Evolutionary conservation across 2,329 filamentous ascomycete species (phyloP).

Genomic region (Talaromyces marneffei): DNA sequence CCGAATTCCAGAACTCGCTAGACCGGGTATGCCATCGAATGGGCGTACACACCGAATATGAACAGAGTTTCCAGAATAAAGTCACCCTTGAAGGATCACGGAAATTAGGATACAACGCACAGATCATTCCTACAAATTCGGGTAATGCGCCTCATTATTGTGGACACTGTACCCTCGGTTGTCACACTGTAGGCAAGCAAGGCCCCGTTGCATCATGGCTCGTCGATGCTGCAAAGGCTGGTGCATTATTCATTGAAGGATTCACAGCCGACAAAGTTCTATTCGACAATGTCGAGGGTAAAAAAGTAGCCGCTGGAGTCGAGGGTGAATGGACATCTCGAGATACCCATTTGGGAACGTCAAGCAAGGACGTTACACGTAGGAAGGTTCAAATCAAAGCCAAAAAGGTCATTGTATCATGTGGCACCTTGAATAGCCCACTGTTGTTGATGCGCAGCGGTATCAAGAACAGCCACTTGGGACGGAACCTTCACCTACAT

Average conservation of each 20-base stretch:
- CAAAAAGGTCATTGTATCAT: constrained; percentile 72
- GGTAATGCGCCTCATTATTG: constrained; percentile 69
- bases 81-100: constrained; percentile 68
- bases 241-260: constrained; percentile 78
- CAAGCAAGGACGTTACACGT: constrained; percentile 46
- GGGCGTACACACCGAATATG: constrained; percentile 64
- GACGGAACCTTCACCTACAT: constrained; percentile 74
- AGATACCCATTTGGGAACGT: constrained; percentile 56
- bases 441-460: constrained; percentile 72
- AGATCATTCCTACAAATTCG: constrained; percentile 71
- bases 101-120: constrained; percentile 66
- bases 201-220: constrained; percentile 72
- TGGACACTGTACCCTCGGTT: constrained; percentile 58
- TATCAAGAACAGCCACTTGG: constrained; percentile 73
- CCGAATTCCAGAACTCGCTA: constrained; percentile 69
- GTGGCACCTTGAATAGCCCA: constrained; percentile 71
- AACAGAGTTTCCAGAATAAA: constrained; percentile 67
- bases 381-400: constrained; percentile 67
- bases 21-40: constrained; percentile 74
- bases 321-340: constrained; percentile 69
- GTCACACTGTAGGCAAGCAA: constrained; percentile 64
- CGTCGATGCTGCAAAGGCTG: constrained; percentile 69
- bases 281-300: constrained; percentile 53
- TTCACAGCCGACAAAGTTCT: constrained; percentile 65
- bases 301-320: constrained; percentile 62